phyloP scores from a whole-genome alignment of 345 rosid genomes.

The Gossypium ekmanianum region DNA sequence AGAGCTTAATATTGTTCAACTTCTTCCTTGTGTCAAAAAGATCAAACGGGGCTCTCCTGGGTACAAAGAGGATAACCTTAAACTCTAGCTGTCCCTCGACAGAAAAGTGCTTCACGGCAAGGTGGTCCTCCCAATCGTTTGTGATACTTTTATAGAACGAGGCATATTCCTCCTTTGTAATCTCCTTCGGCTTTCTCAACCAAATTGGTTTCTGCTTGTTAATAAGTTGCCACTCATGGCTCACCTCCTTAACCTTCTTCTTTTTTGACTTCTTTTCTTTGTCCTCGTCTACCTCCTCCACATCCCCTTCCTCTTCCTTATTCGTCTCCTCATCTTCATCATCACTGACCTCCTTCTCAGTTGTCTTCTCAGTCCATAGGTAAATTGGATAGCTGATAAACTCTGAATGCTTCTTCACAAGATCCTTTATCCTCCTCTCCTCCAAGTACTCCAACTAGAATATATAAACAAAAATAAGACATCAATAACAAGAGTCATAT shows the following conservation, averaged over 20 bases:
- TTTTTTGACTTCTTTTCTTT: constrained; percentile 36
- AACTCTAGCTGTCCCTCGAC: constrained; percentile 46
- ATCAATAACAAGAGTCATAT: neutral
- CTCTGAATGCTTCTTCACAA: constrained; percentile 45
- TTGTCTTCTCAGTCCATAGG: constrained; percentile 42
- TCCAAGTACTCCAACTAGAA: constrained; percentile 37
- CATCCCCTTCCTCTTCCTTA: constrained; percentile 35
- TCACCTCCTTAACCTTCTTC: constrained; percentile 41
- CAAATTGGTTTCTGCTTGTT: constrained; percentile 47
- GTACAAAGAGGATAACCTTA: constrained; percentile 40
- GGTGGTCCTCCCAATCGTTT: constrained; percentile 45
- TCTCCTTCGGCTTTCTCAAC: constrained; percentile 40
- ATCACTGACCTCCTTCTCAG: constrained; percentile 38
- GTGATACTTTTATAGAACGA: constrained; percentile 40
- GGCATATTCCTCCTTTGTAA: constrained; percentile 39
- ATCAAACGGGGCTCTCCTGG: constrained; percentile 39
- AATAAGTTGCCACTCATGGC: constrained; percentile 37
- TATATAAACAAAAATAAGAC: neutral
- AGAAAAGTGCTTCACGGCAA: constrained; percentile 41
- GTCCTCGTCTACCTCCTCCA: constrained; percentile 38
- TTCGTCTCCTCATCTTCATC: constrained; percentile 40
- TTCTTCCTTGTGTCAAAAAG: constrained; percentile 40
- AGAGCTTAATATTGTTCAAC: constrained; percentile 40
- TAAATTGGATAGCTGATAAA: constrained; percentile 44
- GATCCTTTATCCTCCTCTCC: constrained; percentile 42